phyloP scores from a whole-genome alignment of 331 rosid genomes.

The Acacia pycnantha region DNA sequence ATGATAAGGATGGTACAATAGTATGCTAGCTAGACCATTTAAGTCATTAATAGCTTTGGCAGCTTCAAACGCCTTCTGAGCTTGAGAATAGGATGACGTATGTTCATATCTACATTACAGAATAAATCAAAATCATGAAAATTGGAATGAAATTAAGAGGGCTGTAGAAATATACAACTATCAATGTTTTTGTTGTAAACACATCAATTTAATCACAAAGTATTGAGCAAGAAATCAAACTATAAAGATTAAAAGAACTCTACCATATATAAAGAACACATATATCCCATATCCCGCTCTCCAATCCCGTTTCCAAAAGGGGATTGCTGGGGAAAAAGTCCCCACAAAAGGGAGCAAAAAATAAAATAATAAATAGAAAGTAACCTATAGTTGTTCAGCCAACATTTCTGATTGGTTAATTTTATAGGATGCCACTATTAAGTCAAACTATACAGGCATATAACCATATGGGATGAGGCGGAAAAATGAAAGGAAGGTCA shows the following conservation, averaged over 20 bases:
- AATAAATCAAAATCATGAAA: conserved; percentile 22
- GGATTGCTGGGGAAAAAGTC: not conserved
- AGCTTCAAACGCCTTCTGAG: conserved; percentile 80
- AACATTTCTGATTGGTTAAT: not conserved
- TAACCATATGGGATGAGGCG: not conserved
- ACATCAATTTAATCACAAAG: conserved; percentile 1
- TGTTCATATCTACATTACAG: conserved; percentile 67
- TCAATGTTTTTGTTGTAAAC: conserved; percentile 1
- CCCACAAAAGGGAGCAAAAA: not conserved
- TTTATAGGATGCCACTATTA: conserved; percentile 7
- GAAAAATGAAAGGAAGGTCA: not conserved
- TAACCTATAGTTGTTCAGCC: not conserved
- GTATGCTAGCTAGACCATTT: conserved; percentile 65
- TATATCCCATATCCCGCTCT: conserved; percentile 7
- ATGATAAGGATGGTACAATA: conserved; percentile 76
- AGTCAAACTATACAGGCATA: not conserved
- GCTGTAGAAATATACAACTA: not conserved
- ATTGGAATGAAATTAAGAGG: conserved; percentile 3
- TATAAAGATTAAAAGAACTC: conserved; percentile 15
- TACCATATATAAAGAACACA: not conserved
- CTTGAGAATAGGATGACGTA: conserved; percentile 61
- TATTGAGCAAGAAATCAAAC: conserved; percentile 17
- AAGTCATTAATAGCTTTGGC: conserved; percentile 83
- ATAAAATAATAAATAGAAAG: not conserved
- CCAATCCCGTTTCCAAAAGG: not conserved